Evolutionary conservation across 1,139 yeast species (phyloP), one percentile per base, ranked within the genome.

Genomic region (Hemisphaericaspora xylanilytica): DNA sequence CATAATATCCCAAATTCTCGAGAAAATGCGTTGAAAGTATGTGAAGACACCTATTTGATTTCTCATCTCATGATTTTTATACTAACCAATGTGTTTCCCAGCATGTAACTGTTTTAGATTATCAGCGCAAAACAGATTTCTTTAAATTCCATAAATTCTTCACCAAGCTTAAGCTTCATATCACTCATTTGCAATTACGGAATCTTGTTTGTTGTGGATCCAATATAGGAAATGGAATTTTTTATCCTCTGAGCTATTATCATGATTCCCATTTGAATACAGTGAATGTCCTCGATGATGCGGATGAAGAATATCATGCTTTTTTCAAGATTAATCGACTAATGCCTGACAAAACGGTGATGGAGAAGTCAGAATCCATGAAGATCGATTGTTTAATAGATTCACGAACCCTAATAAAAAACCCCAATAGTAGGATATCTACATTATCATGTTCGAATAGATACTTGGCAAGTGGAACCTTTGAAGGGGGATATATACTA

Each of bases 141-240:
- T 74, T 58, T 51, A 52, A 55, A 38, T 76, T 73, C 47, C 57
- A 65, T 26, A 60, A 61, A 36, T 76, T 72, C 47, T 73, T 61
- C 56, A 61, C 73, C 35, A 56, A 56, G 38, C 64, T 80, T 13
- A 69, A 68, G 40, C 73, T 80, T 12, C 72, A 68, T 46, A 63
- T 78, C 12, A 71, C 76, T 20, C 85, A 80, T 57, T 77, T 78
- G 55, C 85, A 79, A 53, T 60, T 79, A 26, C 59, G 85, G 14
- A 75, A 76, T 45, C 59, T 78, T 39, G 71, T 79, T 4, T 64
- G 76, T 25, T 68, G 78, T 33, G 64, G 73, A 16, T 53, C 60
- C 27, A 60, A 59, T 40, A 52, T 57, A 33, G 54, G 59, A 25
- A 59, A 58, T 31, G 75, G 74, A 5, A 60, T 69, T 13, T 70